Evolutionary conservation across 768 basidiomycete species (phyloP), one percentile per base, ranked within the genome.

Genomic region (Lactarius hengduanensis): DNA sequence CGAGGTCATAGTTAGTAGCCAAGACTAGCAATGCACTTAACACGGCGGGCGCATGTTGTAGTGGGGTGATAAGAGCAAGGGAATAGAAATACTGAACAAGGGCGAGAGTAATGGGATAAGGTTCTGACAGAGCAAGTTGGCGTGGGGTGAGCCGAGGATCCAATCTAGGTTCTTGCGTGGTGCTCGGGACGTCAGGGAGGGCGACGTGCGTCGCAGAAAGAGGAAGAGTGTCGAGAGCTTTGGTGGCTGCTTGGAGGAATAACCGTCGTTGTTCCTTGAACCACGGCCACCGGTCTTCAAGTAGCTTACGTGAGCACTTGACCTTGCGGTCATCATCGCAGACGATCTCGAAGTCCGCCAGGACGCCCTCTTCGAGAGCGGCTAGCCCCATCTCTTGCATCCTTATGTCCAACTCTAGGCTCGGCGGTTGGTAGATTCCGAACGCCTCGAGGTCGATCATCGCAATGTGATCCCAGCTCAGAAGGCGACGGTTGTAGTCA

Each of bases 231-330:
- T 88, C 85, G 53, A 90, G 78, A 7, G 84, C 81, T 32, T 78
- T 78, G 55, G 78, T 77, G 1, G 91, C 90, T 10, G 79, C 82
- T 60, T 84, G 80, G 41, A 88, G 70, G 72, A 91, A 87, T 59
- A 79, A 78, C 60, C 78, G 74, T 22, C 89, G 79, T 73, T 92
- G 88, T 61, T 87, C 84, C 70, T 84, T 84, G 82, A 99, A 95
- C 96, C 96, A 99, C 1, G 91, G 86, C 96, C 96, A 99, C 40
- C 96, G 84, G 40, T 94, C 89, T 73, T 92, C 90, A 34, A 99
- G 80, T n/a, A 94, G 74, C 74, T 84, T 87, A 57, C 93, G 83
- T 28, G 94, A 95, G 74, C 93, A 95, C 59, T 82, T 78, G 68
- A 99, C 84, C 70, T 84, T 85, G 62, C 92, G 83, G 2, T 92